Evolutionary conservation across 2,329 filamentous ascomycete species (phyloP), one percentile per base, ranked within the genome.

Genomic region (Tolypocladium nubicola): DNA sequence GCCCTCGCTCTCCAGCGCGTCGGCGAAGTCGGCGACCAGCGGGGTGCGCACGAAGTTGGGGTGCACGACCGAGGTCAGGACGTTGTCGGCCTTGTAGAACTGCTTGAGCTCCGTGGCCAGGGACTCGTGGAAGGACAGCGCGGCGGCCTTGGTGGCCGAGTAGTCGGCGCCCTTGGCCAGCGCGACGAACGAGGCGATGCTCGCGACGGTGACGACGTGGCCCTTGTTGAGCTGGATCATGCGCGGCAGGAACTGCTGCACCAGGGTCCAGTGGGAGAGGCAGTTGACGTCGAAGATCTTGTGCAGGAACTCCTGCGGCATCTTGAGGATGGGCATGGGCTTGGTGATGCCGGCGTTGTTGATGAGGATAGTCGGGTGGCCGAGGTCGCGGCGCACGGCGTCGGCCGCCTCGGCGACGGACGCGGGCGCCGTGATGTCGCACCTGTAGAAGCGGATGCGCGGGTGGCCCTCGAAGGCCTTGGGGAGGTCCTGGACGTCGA

Each of bases 211-310:
- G 39, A 90, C 82, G 50, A 90, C 70, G 74, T 88, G 87, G 55
- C 87, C 87, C 72, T 90, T 86, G 73, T 89, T 83, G 6, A 66
- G 64, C 30, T 72, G 66, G 52, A 86, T 72, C 79, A 90, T 87
- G 61, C 71, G 66, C 0, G 87, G 87, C 1, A 90, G 74, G 68
- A 89, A 89, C 61, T 86, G 79, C 63, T 83, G 79, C 0, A 79
- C 74, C 2, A 84, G 77, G 70, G 77, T 83, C 75, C 82, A 88
- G 71, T 88, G 83, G 0, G 83, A 75, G 23, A 89, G 70, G 2
- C 81, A 75, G 71, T 90, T 90, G 62, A 90, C 83, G 55, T 82
- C 81, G 67, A 89, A 88, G 54, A 85, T 86, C 60, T 81, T 81
- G 21, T 79, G 79, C 56, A 87, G 75, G 60, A 83, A 79, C 13